phyloP scores from a whole-genome alignment of 495 filamentous ascomycete species.

The Hypoxylon trugodes region DNA sequence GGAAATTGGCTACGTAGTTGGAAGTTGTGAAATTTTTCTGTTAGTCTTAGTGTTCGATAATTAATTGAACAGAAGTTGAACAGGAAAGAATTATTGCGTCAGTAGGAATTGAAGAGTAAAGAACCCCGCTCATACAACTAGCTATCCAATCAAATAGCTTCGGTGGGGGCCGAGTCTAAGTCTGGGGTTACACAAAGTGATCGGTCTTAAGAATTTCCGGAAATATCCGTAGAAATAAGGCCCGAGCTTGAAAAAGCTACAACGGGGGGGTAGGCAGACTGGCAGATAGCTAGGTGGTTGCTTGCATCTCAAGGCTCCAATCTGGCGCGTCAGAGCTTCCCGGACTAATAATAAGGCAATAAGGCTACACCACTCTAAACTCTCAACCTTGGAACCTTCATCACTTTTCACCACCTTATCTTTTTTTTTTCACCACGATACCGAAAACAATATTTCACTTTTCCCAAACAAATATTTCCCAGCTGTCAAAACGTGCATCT shows the following conservation, averaged over 20 bases:
- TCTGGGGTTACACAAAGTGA: no score
- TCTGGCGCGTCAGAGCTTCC: slow-evolving; percentile 41
- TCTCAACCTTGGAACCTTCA: slow-evolving; percentile 30
- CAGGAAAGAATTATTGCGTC: no score
- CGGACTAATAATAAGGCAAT: slow-evolving; percentile 35
- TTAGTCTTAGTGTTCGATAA: no score
- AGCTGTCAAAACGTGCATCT: background rate
- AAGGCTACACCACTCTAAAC: slow-evolving; percentile 22
- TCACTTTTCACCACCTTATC: background rate
- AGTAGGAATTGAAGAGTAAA: no score
- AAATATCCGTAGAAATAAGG: background rate
- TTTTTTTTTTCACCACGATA: background rate
- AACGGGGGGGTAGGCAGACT: background rate
- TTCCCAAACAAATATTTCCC: slow-evolving; percentile 7
- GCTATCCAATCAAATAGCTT: no score
- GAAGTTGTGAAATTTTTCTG: slow-evolving; percentile 9
- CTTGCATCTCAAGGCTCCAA: slow-evolving; percentile 29
- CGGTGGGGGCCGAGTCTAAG: no score
- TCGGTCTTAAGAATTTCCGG: slow-evolving; percentile 33
- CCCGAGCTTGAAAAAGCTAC: slow-evolving; percentile 14
- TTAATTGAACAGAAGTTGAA: no score
- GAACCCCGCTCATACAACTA: no score
- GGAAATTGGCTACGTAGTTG: background rate
- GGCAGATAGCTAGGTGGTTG: slow-evolving; percentile 11
- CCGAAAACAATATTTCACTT: background rate